Conservation (phyloP, 2,329 filamentous ascomycete species). For the Curvularia hawaiiensis region DNA sequence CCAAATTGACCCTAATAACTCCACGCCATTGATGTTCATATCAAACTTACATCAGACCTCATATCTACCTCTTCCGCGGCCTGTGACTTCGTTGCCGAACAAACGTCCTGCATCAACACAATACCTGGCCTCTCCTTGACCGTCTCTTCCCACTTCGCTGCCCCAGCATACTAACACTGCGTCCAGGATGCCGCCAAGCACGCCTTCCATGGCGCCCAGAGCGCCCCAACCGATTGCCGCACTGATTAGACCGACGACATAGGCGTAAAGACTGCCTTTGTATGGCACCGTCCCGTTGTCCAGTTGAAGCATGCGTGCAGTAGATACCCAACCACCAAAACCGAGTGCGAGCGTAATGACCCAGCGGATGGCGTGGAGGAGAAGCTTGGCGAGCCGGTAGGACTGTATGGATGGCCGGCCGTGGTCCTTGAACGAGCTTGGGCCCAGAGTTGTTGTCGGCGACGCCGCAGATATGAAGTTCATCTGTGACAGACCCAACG, state of each 20-base stretch:
- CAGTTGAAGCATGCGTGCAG: slow-evolving; percentile 77
- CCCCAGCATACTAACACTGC: slow-evolving; percentile 93
- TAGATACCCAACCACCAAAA: slow-evolving; percentile 96
- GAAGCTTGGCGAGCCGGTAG: slow-evolving; percentile 87
- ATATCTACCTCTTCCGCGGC: slow-evolving; percentile 30
- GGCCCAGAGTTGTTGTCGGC: slow-evolving; percentile 69
- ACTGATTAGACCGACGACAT: slow-evolving; percentile 89
- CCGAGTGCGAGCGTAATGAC: slow-evolving; percentile 90
- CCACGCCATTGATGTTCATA: background rate
- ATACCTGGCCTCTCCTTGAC: slow-evolving; percentile 74
- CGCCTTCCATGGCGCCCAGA: slow-evolving; percentile 86
- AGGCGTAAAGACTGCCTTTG: slow-evolving; percentile 88
- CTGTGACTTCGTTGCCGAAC: slow-evolving; percentile 65
- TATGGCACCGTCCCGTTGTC: slow-evolving; percentile 53
- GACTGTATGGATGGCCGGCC: slow-evolving; percentile 68
- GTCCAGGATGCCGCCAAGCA: slow-evolving; percentile 85
- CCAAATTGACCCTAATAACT: background rate
- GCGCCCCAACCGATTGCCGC: slow-evolving; percentile 95
- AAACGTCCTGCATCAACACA: slow-evolving; percentile 90
- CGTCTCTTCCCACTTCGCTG: slow-evolving; percentile 65
- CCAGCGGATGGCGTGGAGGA: slow-evolving; percentile 87
- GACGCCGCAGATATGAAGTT: slow-evolving; percentile 75
- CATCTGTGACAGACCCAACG: slow-evolving; percentile 80
- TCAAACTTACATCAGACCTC: slow-evolving; percentile 27
- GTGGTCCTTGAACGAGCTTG: slow-evolving; percentile 47